Evolutionary conservation across 1,284 basidiomycete species (phyloP).

Genomic region (Boletus hoseneyae): DNA sequence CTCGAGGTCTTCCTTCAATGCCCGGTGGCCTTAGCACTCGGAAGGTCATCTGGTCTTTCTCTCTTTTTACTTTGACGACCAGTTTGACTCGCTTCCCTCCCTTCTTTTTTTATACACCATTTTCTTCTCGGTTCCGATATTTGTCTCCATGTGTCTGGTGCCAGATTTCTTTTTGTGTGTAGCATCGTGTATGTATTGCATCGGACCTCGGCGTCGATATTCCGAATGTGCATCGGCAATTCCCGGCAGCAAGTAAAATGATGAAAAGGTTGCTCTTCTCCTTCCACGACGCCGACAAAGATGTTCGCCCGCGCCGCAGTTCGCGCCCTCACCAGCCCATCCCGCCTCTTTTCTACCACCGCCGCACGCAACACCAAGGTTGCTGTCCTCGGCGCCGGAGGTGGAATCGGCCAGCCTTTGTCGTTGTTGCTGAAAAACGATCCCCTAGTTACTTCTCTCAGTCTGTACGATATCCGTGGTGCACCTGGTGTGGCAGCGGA

Average conservation of each 20-base stretch:
- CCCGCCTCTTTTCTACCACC: conserved; percentile 79
- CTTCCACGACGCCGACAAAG: conserved; percentile 20
- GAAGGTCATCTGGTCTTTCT: conserved; percentile 7
- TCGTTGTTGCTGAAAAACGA: conserved; percentile 87
- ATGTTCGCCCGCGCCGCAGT: conserved; percentile 60
- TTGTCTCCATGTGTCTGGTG: no score
- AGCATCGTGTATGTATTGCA: no score
- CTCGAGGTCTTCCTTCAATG: background rate
- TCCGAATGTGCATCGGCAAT: conserved; percentile 16
- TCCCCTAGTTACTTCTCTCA: conserved; percentile 74
- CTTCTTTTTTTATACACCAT: no score
- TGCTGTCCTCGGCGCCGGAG: conserved; percentile 88
- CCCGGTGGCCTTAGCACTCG: background rate
- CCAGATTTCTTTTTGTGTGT: no score
- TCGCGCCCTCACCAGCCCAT: conserved; percentile 41
- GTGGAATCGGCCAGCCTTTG: conserved; percentile 91
- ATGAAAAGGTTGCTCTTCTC: background rate
- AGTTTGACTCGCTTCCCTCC: background rate
- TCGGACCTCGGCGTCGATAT: background rate
- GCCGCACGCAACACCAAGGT: conserved; percentile 74
- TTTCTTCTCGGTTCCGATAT: background rate
- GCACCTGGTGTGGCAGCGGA: conserved; percentile 92
- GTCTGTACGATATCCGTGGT: conserved; percentile 89
- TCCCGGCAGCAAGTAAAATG: conserved; percentile 14
- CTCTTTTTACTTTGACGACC: background rate